Evolutionary conservation across 2,329 filamentous ascomycete genomes (phyloP).

Genomic region (Diplocarpon rosae): DNA sequence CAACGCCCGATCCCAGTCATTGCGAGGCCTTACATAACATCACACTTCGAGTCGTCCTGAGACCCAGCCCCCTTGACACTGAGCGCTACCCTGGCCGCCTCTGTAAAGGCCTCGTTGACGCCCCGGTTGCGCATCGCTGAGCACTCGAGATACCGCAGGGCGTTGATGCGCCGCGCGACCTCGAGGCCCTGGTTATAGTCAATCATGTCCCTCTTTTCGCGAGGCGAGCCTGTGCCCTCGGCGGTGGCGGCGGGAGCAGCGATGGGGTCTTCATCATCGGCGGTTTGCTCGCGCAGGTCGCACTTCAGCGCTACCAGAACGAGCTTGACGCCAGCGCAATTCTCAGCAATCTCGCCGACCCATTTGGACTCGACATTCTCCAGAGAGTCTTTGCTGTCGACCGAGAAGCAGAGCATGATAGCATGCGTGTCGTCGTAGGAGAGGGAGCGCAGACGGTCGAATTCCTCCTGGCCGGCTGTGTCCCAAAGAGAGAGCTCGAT

Average conservation of each 20-base stretch:
- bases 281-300: constrained; percentile 69
- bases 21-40: constrained; percentile 50
- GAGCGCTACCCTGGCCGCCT: constrained; percentile 88
- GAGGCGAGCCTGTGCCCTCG: constrained; percentile 34
- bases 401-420: constrained; percentile 97
- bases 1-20: too few species aligned
- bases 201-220: constrained; percentile 63
- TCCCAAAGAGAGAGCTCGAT: constrained; percentile 98
- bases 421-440: constrained; percentile 96
- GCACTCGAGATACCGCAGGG: constrained; percentile 92
- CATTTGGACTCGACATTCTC: constrained; percentile 99
- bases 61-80: constrained; percentile 52
- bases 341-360: constrained; percentile 96
- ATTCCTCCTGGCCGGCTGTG: constrained; percentile 97
- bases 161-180: constrained; percentile 83
- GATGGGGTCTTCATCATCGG: constrained; percentile 55
- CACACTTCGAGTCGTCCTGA: constrained; percentile 47
- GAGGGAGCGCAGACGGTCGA: constrained; percentile 86
- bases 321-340: constrained; percentile 89
- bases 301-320: constrained; percentile 95
- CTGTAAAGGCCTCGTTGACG: constrained; percentile 97
- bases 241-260: constrained; percentile 26
- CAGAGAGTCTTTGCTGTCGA: constrained; percentile 90
- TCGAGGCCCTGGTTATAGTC: constrained; percentile 86
- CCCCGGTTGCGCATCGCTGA: constrained; percentile 97